These are phyloP conservation scores for Lipomyces yamadae DNA, from an alignment of 805 yeast species.

Conservation along the genomic window DNA sequence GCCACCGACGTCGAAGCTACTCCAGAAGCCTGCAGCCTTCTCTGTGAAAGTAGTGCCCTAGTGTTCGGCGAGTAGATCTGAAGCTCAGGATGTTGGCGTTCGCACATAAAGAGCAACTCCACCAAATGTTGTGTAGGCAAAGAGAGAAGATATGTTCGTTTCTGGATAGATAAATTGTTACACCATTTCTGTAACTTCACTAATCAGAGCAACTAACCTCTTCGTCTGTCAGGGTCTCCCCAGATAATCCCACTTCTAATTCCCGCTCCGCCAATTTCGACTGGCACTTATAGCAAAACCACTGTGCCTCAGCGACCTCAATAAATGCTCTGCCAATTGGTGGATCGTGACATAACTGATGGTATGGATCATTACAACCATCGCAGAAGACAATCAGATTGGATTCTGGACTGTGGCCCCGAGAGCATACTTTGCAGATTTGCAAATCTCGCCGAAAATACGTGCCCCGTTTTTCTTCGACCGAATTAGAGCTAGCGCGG, in stretches of 20 bases:
- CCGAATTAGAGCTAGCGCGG: background rate
- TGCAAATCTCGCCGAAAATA: conserved; percentile 30
- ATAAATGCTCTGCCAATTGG: conserved; percentile 48
- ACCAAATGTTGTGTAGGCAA: conserved; percentile 49
- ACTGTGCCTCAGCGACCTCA: conserved; percentile 49
- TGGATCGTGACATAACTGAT: conserved; percentile 50
- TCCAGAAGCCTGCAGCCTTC: conserved; percentile 7
- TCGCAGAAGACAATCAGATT: conserved; percentile 50
- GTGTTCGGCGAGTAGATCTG: conserved; percentile 49
- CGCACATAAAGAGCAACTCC: conserved; percentile 49
- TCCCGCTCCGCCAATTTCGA: conserved; percentile 45
- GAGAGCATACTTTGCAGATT: conserved; percentile 48
- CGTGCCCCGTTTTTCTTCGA: conserved; percentile 9
- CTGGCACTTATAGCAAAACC: conserved; percentile 50
- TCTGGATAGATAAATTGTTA: conserved; percentile 20
- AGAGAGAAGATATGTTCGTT: conserved; percentile 48
- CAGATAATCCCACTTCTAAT: conserved; percentile 48
- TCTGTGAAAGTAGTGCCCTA: conserved; percentile 38
- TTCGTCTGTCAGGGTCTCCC: conserved; percentile 45
- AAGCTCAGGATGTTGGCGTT: conserved; percentile 46
- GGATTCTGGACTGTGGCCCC: conserved; percentile 47
- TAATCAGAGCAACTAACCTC: conserved; percentile 31
- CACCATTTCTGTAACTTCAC: background rate
- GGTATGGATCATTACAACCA: conserved; percentile 50
- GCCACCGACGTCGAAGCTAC: background rate